Conservation (phyloP, 805 yeast species). For the Kodamaea sagamina region DNA sequence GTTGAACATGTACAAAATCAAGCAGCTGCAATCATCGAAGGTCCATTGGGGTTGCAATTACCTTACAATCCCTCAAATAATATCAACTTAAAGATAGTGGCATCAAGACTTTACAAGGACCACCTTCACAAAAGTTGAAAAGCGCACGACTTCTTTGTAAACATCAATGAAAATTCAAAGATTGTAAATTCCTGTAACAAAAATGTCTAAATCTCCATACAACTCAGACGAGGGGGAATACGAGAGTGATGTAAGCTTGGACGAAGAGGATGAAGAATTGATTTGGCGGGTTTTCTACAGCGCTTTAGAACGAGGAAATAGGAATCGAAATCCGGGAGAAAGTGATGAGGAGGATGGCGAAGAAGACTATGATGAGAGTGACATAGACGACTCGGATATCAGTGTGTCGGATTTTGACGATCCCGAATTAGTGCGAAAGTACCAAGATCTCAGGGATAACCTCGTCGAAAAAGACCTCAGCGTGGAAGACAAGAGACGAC, state of each 20-base stretch:
- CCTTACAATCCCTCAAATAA: slow-evolving; percentile 11
- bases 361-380: slow-evolving; percentile 25
- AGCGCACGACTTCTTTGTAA: not conserved
- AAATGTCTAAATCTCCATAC: slow-evolving; percentile 1
- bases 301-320: slow-evolving; percentile 20
- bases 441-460: slow-evolving; percentile 33
- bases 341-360: slow-evolving; percentile 24
- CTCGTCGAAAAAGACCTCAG: slow-evolving; percentile 27
- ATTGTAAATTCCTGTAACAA: not conserved
- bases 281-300: slow-evolving; percentile 45
- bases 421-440: slow-evolving; percentile 32
- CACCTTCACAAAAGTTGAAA: not conserved
- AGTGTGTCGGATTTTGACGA: slow-evolving; percentile 37
- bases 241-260: slow-evolving; percentile 41
- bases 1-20: not conserved
- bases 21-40: slow-evolving; percentile 1
- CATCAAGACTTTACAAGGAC: not conserved
- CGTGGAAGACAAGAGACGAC: slow-evolving; percentile 58
- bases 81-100: not conserved
- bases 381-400: slow-evolving; percentile 25
- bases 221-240: slow-evolving; percentile 7
- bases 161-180: not conserved
- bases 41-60: slow-evolving; percentile 1
- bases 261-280: slow-evolving; percentile 48
- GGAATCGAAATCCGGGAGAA: slow-evolving; percentile 1